Conservation (phyloP, 2,329 filamentous ascomycete species). For the Cercospora sp. region DNA sequence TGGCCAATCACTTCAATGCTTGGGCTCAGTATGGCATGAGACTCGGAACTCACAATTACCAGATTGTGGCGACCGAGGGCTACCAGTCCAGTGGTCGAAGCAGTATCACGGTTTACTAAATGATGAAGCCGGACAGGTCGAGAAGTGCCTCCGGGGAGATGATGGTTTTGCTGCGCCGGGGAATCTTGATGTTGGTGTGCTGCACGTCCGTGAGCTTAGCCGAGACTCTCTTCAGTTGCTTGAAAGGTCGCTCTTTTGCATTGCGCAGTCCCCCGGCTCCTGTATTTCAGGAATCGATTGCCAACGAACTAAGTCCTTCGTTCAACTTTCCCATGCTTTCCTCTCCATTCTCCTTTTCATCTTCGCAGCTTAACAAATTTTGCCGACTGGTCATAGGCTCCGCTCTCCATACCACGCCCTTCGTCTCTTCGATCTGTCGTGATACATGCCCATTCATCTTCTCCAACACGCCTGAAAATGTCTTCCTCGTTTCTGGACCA, state of each 20-base stretch:
- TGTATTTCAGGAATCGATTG: not conserved
- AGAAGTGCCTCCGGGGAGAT: too few species aligned
- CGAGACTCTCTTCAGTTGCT: not conserved
- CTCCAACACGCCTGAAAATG: conserved; percentile 2
- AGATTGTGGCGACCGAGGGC: conserved; percentile 47
- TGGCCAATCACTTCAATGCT: conserved; percentile 33
- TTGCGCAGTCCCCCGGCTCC: not conserved
- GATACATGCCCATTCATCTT: conserved; percentile 6
- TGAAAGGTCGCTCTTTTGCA: not conserved
- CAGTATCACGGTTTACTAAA: conserved; percentile 39
- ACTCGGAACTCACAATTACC: conserved; percentile 41
- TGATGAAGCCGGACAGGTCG: not conserved
- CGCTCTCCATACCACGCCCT: conserved; percentile 12
- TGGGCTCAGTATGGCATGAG: conserved; percentile 32
- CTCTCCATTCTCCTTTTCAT: not conserved
- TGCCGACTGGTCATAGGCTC: conserved; percentile 24
- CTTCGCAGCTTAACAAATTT: conserved; percentile 11
- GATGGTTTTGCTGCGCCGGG: too few species aligned
- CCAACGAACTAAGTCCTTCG: not conserved
- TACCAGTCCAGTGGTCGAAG: conserved; percentile 45
- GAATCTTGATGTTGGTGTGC: not conserved
- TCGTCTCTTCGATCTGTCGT: not conserved
- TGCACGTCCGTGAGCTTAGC: not conserved
- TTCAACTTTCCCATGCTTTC: not conserved
- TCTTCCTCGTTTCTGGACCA: not conserved